Evolutionary conservation across 2,329 filamentous ascomycete species (phyloP).

Genomic region (Calonectria pauciramosa): DNA sequence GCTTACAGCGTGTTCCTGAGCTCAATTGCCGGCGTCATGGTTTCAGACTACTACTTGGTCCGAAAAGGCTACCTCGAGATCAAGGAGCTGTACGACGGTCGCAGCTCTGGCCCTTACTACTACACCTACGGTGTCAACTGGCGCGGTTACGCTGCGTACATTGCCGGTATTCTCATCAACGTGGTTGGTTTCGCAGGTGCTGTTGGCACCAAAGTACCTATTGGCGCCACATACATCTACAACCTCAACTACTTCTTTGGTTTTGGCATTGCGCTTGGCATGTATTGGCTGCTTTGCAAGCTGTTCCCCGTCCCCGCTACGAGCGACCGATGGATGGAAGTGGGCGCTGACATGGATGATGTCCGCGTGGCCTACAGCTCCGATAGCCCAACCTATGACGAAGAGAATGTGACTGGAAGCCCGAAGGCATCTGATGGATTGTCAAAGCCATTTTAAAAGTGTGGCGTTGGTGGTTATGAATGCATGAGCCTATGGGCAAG

Average conservation of each 20-base stretch:
- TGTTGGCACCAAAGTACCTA: slow-evolving; percentile 78
- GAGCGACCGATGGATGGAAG: slow-evolving; percentile 83
- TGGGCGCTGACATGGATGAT: slow-evolving; percentile 74
- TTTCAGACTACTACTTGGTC: slow-evolving; percentile 89
- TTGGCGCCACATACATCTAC: slow-evolving; percentile 88
- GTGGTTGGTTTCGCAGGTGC: slow-evolving; percentile 92
- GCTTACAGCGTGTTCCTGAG: slow-evolving; percentile 96
- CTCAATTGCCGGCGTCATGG: slow-evolving; percentile 92
- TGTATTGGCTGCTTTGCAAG: slow-evolving; percentile 80
- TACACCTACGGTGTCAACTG: slow-evolving; percentile 82
- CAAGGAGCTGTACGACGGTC: slow-evolving; percentile 82
- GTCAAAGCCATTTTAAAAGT: slow-evolving; percentile 29
- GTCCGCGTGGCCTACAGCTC: slow-evolving; percentile 62
- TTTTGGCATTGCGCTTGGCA: slow-evolving; percentile 75
- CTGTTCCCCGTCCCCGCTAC: slow-evolving; percentile 80
- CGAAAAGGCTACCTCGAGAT: slow-evolving; percentile 85
- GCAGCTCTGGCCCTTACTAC: slow-evolving; percentile 78
- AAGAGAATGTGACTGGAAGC: slow-evolving; percentile 46
- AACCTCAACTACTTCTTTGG: slow-evolving; percentile 92
- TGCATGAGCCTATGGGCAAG: not conserved
- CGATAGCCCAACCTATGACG: slow-evolving; percentile 55
- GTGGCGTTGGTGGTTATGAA: not conserved
- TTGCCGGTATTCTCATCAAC: slow-evolving; percentile 88
- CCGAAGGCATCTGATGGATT: slow-evolving; percentile 31
- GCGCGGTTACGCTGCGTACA: slow-evolving; percentile 87